Conservation (phyloP, 306 rosid species). For the Trifolium repens region DNA sequence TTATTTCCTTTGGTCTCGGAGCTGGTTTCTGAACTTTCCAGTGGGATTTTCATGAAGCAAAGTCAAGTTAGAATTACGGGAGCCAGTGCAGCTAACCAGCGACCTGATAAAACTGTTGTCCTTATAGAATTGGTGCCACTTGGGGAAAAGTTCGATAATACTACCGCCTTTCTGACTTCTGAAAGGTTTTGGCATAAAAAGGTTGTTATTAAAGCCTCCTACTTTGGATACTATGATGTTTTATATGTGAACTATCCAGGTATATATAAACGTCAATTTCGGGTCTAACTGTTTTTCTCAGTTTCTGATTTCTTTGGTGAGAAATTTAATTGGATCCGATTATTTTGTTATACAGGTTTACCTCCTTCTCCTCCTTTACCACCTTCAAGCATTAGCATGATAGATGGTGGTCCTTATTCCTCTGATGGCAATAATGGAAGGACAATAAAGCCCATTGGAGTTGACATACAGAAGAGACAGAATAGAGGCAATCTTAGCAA, state of each 20-base stretch:
- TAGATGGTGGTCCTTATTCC: conserved; percentile 65
- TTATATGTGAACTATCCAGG: conserved; percentile 88
- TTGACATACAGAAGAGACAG: conserved; percentile 56
- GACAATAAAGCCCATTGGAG: conserved; percentile 78
- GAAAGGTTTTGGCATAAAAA: conserved; percentile 78
- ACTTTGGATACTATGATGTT: conserved; percentile 83
- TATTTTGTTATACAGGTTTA: conserved; percentile 56
- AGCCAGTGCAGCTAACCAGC: conserved; percentile 79
- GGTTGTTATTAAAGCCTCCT: conserved; percentile 60
- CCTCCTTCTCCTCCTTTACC: conserved; percentile 82
- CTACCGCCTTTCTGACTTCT: conserved; percentile 70
- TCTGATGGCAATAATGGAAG: conserved; percentile 49
- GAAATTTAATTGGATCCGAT: conserved; percentile 33
- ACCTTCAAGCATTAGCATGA: conserved; percentile 51
- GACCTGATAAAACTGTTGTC: conserved; percentile 75
- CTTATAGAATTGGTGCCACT: conserved; percentile 82
- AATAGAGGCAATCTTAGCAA: conserved; percentile 57
- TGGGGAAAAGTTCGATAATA: conserved; percentile 68
- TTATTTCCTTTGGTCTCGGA: conserved; percentile 88
- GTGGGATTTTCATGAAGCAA: conserved; percentile 71
- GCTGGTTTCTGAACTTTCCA: conserved; percentile 73
- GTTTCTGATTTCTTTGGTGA: conserved; percentile 29
- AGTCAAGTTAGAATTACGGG: conserved; percentile 87
- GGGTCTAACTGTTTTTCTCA: background rate
- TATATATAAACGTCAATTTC: conserved; percentile 35